Evolutionary conservation across 2,329 filamentous ascomycete genomes (phyloP).

Genomic region (Xylariaceae sp.): DNA sequence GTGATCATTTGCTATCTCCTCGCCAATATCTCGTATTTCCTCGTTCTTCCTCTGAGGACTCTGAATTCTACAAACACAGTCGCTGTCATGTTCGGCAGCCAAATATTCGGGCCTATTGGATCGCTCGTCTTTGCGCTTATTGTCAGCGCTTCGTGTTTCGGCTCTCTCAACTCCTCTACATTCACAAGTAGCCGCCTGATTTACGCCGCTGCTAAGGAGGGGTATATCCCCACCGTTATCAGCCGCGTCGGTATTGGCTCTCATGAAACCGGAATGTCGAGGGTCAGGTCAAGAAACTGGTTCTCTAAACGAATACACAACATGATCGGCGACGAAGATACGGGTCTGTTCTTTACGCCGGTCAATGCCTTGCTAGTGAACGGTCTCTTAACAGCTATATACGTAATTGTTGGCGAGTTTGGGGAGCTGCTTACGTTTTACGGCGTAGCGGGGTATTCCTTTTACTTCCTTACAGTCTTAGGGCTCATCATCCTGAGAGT

Average conservation of each 20-base stretch:
- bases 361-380: constrained; percentile 90
- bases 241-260: constrained; percentile 75
- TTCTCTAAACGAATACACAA: constrained; percentile 60
- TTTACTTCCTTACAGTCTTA: constrained; percentile 94
- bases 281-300: constrained; percentile 56
- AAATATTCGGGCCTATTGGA: constrained; percentile 85
- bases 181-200: constrained; percentile 92
- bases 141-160: constrained; percentile 90
- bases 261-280: constrained; percentile 44
- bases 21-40: constrained; percentile 91
- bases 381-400: constrained; percentile 69
- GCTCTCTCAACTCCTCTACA: constrained; percentile 89
- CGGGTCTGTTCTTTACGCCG: constrained; percentile 89
- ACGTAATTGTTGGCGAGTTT: constrained; percentile 88
- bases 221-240: constrained; percentile 84
- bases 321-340: constrained; percentile 75
- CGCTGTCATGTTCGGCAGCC: constrained; percentile 88
- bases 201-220: constrained; percentile 93
- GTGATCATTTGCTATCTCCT: constrained; percentile 90
- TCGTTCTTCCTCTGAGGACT: constrained; percentile 79
- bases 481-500: constrained; percentile 90
- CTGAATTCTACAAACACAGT: constrained; percentile 92
- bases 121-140: constrained; percentile 84
- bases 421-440: constrained; percentile 93
- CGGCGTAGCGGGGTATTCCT: constrained; percentile 93